phyloP scores from a whole-genome alignment of 345 rosid genomes.

The Syzygium oleosum region DNA sequence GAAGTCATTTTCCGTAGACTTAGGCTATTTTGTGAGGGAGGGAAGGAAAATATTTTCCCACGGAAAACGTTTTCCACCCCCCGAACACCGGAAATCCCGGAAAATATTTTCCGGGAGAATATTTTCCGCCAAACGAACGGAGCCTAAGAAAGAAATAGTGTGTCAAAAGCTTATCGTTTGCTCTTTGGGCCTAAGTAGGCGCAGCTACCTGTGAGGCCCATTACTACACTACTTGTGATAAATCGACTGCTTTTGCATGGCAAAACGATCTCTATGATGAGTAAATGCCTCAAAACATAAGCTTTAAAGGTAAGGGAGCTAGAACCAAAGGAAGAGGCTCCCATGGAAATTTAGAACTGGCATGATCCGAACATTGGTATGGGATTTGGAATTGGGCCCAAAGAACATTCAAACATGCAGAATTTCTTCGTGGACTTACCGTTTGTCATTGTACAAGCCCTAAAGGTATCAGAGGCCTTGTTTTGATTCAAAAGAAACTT shows the following conservation, averaged over 20 bases:
- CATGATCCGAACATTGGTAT: neutral
- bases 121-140: too few species aligned
- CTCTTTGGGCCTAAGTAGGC: neutral
- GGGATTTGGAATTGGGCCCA: neutral
- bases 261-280: neutral
- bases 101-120: too few species aligned
- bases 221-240: neutral
- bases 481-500: neutral
- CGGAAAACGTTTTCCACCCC: too few species aligned
- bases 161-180: neutral
- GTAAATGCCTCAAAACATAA: neutral
- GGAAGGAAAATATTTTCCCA: too few species aligned
- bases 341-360: neutral
- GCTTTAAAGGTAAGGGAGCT: neutral
- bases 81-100: too few species aligned
- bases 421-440: neutral
- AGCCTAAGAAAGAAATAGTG: neutral
- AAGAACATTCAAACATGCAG: neutral
- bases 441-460: neutral
- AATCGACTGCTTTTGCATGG: neutral
- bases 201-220: neutral
- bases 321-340: neutral
- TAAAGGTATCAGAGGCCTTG: neutral
- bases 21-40: too few species aligned
- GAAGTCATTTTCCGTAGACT: too few species aligned